phyloP scores from a whole-genome alignment of 2,329 filamentous ascomycete species.

The Talaromyces verruculosus region DNA sequence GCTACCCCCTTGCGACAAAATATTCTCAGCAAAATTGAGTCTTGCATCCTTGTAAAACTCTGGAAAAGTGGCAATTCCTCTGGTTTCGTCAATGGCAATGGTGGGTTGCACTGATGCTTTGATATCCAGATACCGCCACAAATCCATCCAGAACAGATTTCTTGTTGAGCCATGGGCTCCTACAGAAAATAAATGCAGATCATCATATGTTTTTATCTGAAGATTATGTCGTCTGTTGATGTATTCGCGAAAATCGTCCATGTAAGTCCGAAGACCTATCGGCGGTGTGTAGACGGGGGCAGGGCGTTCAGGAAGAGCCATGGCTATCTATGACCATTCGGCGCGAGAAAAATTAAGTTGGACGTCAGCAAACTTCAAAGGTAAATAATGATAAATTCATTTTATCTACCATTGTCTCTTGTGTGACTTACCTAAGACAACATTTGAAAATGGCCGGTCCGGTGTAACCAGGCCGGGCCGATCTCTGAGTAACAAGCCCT shows the following conservation, averaged over 20 bases:
- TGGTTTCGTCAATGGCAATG: conserved; percentile 9
- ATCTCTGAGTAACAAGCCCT: not conserved
- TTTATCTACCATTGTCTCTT: not conserved
- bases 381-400: not conserved
- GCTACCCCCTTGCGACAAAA: not conserved
- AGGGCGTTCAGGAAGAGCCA: conserved; percentile 1
- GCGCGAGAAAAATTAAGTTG: not conserved
- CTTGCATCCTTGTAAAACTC: not conserved
- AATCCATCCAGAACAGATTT: conserved; percentile 9
- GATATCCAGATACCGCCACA: conserved; percentile 11
- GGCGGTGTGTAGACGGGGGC: conserved; percentile 6
- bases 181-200: conserved; percentile 8
- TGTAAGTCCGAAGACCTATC: not conserved
- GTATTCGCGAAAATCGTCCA: conserved; percentile 10
- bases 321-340: not conserved
- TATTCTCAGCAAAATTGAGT: conserved; percentile 8
- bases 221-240: not conserved
- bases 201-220: conserved; percentile 5
- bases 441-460: not conserved
- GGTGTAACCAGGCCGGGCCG: not conserved
- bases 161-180: not conserved
- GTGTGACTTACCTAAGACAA: not conserved
- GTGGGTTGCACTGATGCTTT: conserved; percentile 6
- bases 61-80: not conserved
- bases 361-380: not conserved